Percentiles rank a stretch among this genome's conserved stretches.
Conservation (phyloP, 352 stramenopile genomes). For the Pythium myriotylum region DNA sequence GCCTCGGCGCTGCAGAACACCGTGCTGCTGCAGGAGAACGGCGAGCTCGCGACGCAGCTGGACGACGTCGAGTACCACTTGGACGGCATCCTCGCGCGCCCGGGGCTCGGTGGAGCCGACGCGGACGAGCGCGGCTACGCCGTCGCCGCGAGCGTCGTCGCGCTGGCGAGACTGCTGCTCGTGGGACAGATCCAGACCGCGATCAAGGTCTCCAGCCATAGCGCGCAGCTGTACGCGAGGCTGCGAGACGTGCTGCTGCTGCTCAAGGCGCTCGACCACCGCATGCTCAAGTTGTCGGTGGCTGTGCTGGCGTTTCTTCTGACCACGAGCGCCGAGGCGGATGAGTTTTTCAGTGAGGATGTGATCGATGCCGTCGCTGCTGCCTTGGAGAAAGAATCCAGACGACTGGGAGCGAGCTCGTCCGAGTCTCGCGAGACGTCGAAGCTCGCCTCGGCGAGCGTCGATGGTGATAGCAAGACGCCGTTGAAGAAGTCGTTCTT, state of each 20-base stretch:
- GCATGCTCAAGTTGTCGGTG: conserved; percentile 31
- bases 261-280: conserved; percentile 5
- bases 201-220: conserved; percentile 36
- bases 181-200: conserved; percentile 35
- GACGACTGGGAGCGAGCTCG: not conserved
- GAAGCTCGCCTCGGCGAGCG: not conserved
- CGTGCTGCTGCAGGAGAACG: conserved; percentile 66
- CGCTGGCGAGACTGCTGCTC: conserved; percentile 41
- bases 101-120: conserved; percentile 4
- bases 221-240: conserved; percentile 24
- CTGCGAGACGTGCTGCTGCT: conserved; percentile 40
- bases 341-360: conserved; percentile 40
- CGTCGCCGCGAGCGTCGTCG: conserved; percentile 38
- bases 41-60: conserved; percentile 45
- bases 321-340: conserved; percentile 29
- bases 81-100: conserved; percentile 41
- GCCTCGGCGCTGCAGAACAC: conserved; percentile 41
- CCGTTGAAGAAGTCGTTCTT: conserved; percentile 46
- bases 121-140: conserved; percentile 15
- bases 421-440: not conserved
- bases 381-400: conserved; percentile 6
- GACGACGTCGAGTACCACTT: conserved; percentile 68
- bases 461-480: conserved; percentile 9
- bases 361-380: conserved; percentile 38
- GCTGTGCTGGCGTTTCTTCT: conserved; percentile 47